Base-by-base conservation (phyloP, 345 rosid genomes). In the Dovyalis caffra region DNA sequence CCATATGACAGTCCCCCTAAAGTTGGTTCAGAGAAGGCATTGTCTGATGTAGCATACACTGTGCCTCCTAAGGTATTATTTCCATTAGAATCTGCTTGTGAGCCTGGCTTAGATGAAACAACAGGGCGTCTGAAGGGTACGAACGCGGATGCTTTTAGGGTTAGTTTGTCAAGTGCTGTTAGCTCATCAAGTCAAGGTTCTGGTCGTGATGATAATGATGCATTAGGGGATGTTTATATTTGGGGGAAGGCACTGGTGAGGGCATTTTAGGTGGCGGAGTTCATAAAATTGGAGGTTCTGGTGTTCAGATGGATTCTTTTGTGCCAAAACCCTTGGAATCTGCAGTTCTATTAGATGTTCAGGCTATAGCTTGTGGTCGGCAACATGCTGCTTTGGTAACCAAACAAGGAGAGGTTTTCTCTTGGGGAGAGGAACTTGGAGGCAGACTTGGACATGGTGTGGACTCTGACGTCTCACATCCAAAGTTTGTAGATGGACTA, bases 391-490 rank as follows among this genome's bases (percentile, higher is more conserved):
- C 71, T 51, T 37, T 74, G 21, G 77, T 74, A 26, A 74, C 77
- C 56, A 74, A 74, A 37, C 77, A 74, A 15, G 77, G 77, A 31
- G 77, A 74, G 66, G 71, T 74, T 66, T 74, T 74, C 77, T 66
- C 77, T 35, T 74, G 77, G 77, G 77, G 77, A 8, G 65, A 66
- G 77, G 77, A 74, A 38, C 71, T 45, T 4, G 71, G 77, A 35
- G 92, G 92, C 51, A 86, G 84, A 74, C 86, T 89, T 78, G 92
- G 92, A 49, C 90, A 84, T 78, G 92, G 89, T 62, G 83, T 72
- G 49, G 88, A 89, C 76, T 75, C 80, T 69, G 89, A 83, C 86
- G 81, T 89, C 71, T 83, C 77, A 71, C 88, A 83, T 38, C 95
- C 95, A 69, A 84, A 80, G 77, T 86, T 85, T 69, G 78, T 91